Evolutionary conservation across 805 yeast genomes (phyloP), one percentile per base, ranked within the genome.

Genomic region (Vanderwaltozyma tropicalis): DNA sequence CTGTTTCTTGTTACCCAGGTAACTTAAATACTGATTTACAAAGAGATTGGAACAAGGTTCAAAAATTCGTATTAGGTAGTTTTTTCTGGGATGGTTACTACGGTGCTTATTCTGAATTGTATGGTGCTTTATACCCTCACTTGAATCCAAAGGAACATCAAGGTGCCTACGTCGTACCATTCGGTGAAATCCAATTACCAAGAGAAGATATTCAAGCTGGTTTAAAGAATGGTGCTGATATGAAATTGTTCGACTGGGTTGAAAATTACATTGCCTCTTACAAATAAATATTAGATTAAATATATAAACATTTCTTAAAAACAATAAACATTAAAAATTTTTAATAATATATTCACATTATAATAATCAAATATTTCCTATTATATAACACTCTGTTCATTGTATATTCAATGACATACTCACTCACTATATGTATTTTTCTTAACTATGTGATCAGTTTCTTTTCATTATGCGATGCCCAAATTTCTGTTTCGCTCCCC

Each of bases 101-200:
- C 20, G 69, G 69, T 18, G 67, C 67, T 3, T 60, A 59, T 42
- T 43, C 64, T 2, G 66, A 59, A 40, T 43, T 62, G 24, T 64
- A 45, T 43, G 63, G 58, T 14, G 66, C 63, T 1, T 52, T 64
- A 16, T 47, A 52, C 13, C 63, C 66, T 16, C 48, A 47, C 2
- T 40, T 64, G 10, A 49, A 31, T 14, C n/a, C 57, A 1, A 46
- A 47, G 10, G 32, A 43, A 18, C 40, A 48, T 25, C 50, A 47
- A 30, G 66, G 67, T 11, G 52, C 51, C 2, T 52, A 66, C 47
- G 41, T 66, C 37, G 45, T 61, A 37, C 55, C 67, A 9, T 63
- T 59, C 47, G 68, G 56, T 12, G 52, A 41, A 37, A 35, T 42
- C 34, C 57, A 51, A 41, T 52, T 44, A 12, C 55, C 57, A 24